phyloP scores from a whole-genome alignment of 73 alveolate genomes.

The Diophrys sp. region DNA sequence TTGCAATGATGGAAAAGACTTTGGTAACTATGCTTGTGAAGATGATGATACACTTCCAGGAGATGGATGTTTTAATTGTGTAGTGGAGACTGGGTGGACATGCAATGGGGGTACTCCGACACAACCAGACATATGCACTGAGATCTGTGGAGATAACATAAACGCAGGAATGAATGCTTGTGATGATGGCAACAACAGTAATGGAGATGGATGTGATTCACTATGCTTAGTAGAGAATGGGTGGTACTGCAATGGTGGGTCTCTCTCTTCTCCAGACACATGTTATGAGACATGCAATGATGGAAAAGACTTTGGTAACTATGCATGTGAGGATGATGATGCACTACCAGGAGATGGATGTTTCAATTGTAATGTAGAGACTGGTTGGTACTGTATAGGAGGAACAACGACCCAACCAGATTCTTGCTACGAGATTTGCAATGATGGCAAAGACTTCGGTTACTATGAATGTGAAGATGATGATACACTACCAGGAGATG shows the following conservation, averaged over 20 bases:
- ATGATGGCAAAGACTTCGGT: conserved; percentile 25
- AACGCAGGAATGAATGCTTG: neutral
- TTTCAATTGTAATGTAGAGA: too few species aligned
- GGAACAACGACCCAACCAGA: neutral
- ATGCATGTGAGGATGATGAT: too few species aligned
- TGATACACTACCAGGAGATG: conserved; percentile 13
- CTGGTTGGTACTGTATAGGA: conserved; percentile 6
- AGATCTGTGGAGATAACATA: neutral
- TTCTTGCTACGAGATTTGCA: conserved; percentile 1
- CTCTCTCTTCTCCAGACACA: neutral
- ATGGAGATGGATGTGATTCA: conserved; percentile 1
- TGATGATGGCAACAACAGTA: conserved; percentile 7
- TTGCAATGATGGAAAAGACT: too few species aligned
- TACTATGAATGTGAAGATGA: conserved; percentile 24
- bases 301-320: too few species aligned
- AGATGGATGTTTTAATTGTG: too few species aligned
- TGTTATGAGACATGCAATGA: conserved; percentile 34
- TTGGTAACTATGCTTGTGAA: too few species aligned
- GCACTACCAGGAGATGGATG: too few species aligned
- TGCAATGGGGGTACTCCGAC: neutral
- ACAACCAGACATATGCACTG: neutral
- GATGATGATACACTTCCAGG: too few species aligned
- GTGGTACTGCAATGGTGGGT: neutral
- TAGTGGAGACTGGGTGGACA: too few species aligned
- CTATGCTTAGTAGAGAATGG: conserved; percentile 1